phyloP scores from a whole-genome alignment of 345 rosid genomes.

The Euphorbia peplus region DNA sequence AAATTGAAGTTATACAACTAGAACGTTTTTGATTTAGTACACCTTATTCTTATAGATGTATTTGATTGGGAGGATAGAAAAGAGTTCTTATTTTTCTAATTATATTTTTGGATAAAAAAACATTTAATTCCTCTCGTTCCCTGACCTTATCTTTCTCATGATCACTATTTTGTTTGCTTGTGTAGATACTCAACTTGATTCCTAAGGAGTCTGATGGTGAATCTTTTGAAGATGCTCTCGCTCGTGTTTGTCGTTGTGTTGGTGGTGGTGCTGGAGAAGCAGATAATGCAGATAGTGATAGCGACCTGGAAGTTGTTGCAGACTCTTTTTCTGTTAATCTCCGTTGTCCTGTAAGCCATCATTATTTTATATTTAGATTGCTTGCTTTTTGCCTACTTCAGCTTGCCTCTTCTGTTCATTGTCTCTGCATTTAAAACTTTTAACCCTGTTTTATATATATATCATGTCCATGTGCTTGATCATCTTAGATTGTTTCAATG shows the following conservation, averaged over 20 bases:
- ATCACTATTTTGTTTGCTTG: constrained; percentile 2
- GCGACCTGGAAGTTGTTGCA: constrained; percentile 97
- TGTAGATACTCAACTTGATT: constrained; percentile 71
- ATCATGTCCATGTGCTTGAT: not conserved
- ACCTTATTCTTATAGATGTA: not conserved
- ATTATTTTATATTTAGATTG: not conserved
- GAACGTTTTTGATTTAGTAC: not conserved
- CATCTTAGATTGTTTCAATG: not conserved
- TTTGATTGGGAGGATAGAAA: not conserved
- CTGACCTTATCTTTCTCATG: not conserved
- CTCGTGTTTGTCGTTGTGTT: constrained; percentile 86
- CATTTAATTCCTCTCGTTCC: not conserved
- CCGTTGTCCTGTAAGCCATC: constrained; percentile 87
- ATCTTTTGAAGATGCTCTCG: constrained; percentile 74
- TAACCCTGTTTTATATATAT: not conserved
- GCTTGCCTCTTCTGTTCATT: not conserved
- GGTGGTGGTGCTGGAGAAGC: constrained; percentile 97
- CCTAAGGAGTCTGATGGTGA: constrained; percentile 88
- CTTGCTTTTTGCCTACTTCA: not conserved
- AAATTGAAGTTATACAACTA: not conserved
- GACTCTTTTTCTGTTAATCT: constrained; percentile 74
- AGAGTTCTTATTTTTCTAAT: not conserved
- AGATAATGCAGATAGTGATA: constrained; percentile 87
- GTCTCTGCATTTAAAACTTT: not conserved
- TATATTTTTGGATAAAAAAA: not conserved